Evolutionary conservation across 2,329 filamentous ascomycete species (phyloP), one percentile per base, ranked within the genome.

Genomic region (Helicocarpus griseus): DNA sequence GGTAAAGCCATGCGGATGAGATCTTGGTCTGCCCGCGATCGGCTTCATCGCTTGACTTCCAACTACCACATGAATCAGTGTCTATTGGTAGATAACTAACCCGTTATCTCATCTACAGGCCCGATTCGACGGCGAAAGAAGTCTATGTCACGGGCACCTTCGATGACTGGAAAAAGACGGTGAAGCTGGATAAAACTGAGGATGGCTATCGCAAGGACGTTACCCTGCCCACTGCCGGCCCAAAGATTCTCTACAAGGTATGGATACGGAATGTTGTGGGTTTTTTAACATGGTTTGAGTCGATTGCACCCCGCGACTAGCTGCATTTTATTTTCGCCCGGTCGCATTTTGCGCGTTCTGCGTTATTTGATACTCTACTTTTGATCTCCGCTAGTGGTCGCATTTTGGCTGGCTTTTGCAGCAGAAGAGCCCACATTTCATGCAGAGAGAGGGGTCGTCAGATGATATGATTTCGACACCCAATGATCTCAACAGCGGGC

Each of bases 111-210:
- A 55, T 54, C 53, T 64, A 60, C 72, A 96, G 91, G 91, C 82
- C 85, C 66, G 84, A 93, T 69, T 5, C 29, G 76, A 82, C 61
- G 90, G 87, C 66, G 79, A 83, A 60, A 8, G 86, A 94, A 67
- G 91, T 97, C 69, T 91, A 86, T 71, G 93, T 97, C 61, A 97
- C 91, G 38, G 93, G 93, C 67, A 91, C 87, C 57, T 97, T 97
- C 67, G 91, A 97, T 73, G 80, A 88, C 73, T 98, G 93, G 93
- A 79, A 80, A 60, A 91, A 93, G 77, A 89, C 82, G 52, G 81
- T 91, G 68, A 81, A 86, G 74, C 79, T 98, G 53, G 83, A 89
- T 45, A 89, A 88, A 73, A 77, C 82, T 38, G 86, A 79, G 65
- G 76, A 82, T 46, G 68, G 69, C 57, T 95, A 94, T 70, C 77